These are phyloP conservation scores for Aspergillus transmontanensis DNA, from an alignment of 2,329 filamentous ascomycete genomes.

Conservation along the genomic window DNA sequence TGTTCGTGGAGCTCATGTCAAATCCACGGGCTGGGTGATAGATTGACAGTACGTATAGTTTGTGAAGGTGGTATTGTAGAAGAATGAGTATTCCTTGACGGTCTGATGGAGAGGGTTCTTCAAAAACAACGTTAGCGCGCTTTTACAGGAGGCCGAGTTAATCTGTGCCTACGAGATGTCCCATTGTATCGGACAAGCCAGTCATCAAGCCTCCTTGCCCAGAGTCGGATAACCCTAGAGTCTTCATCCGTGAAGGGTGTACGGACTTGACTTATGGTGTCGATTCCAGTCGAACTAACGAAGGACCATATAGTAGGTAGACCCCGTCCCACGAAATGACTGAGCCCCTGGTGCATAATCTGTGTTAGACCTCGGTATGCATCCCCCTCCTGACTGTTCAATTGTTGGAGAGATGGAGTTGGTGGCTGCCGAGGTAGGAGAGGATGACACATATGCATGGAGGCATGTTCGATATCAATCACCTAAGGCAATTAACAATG, in stretches of 20 bases:
- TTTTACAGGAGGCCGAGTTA: not conserved
- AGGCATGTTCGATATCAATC: constrained; percentile 35
- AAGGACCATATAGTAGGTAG: constrained; percentile 34
- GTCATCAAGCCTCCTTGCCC: constrained; percentile 32
- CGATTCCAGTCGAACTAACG: constrained; percentile 22
- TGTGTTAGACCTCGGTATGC: constrained; percentile 31
- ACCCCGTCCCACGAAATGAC: constrained; percentile 32
- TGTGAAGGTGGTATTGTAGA: constrained; percentile 35
- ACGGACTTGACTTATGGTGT: constrained; percentile 12
- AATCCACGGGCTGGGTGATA: constrained; percentile 34
- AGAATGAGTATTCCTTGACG: constrained; percentile 33
- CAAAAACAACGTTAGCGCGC: not conserved
- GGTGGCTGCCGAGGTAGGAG: constrained; percentile 29
- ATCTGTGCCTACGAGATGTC: constrained; percentile 23
- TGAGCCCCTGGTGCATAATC: constrained; percentile 35
- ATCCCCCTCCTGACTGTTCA: constrained; percentile 25
- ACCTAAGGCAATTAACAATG: constrained; percentile 15
- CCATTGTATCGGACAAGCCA: constrained; percentile 34
- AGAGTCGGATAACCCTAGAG: constrained; percentile 30
- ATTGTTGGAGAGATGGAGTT: constrained; percentile 19
- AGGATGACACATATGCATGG: constrained; percentile 35
- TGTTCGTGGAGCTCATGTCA: constrained; percentile 30
- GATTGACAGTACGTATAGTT: constrained; percentile 34
- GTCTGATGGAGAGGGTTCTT: constrained; percentile 24
- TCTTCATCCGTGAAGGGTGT: constrained; percentile 30